These are phyloP conservation scores for Aegilops umbellulata DNA, from an alignment of 176 grass and related monocot species.

Conservation along the genomic window DNA sequence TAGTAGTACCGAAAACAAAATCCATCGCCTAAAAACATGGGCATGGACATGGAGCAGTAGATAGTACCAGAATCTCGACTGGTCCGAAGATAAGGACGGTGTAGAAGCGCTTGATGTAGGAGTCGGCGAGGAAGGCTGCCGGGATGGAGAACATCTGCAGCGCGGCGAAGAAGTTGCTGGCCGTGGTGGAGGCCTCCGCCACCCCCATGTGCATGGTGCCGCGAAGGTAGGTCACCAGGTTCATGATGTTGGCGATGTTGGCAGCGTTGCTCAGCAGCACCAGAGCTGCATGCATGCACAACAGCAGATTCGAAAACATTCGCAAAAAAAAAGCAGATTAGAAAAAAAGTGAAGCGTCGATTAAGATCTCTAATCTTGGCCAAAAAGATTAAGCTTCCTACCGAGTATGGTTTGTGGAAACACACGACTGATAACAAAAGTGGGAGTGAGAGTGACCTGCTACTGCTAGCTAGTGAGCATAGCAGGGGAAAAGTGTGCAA, in stretches of 20 bases:
- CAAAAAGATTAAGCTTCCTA: neutral
- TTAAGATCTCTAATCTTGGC: neutral
- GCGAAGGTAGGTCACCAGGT: slow-evolving; percentile 56
- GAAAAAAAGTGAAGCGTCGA: neutral
- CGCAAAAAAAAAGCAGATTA: too few species aligned
- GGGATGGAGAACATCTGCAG: slow-evolving; percentile 53
- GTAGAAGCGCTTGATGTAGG: slow-evolving; percentile 58
- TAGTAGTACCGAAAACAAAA: neutral
- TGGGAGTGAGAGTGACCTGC: neutral
- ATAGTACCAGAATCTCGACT: slow-evolving; percentile 50
- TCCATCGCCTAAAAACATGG: neutral
- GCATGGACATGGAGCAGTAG: neutral
- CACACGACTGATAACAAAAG: neutral
- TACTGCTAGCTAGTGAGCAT: neutral
- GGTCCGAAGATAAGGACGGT: slow-evolving; percentile 40
- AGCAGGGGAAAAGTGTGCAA: too few species aligned
- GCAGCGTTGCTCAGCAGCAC: slow-evolving; percentile 42
- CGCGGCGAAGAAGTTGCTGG: slow-evolving; percentile 47
- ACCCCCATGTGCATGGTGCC: slow-evolving; percentile 50
- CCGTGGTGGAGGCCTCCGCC: slow-evolving; percentile 35
- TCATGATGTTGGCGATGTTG: slow-evolving; percentile 49
- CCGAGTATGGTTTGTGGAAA: neutral
- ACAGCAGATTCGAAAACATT: neutral
- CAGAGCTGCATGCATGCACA: neutral
- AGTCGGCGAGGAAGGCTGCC: slow-evolving; percentile 60